phyloP scores from a whole-genome alignment of 139 green algal species.

The Auxenochlorella protothecoides region DNA sequence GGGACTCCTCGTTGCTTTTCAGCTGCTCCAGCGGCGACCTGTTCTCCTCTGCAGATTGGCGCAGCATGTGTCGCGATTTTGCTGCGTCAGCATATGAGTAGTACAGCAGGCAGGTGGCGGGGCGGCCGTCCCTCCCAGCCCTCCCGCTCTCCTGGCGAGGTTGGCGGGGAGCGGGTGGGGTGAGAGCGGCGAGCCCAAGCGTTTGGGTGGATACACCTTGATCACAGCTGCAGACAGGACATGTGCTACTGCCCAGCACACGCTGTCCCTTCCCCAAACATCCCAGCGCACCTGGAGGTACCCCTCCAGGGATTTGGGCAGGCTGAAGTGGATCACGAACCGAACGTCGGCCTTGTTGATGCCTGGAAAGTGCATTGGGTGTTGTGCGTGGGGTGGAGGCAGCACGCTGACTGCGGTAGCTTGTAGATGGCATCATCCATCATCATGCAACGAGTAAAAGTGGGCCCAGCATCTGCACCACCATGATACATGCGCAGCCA shows the following conservation, averaged over 20 bases:
- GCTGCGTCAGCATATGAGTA: constrained; percentile 54
- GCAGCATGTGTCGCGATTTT: constrained; percentile 62
- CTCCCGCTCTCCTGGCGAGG: constrained; percentile 62
- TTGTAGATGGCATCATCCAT: no score
- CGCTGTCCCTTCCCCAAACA: not conserved
- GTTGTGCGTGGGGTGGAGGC: no score
- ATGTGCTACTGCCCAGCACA: not conserved
- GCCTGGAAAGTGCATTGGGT: constrained; percentile 39
- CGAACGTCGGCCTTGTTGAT: constrained; percentile 68
- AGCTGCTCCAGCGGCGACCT: constrained; percentile 22
- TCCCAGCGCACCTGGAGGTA: constrained; percentile 50
- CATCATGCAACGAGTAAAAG: no score
- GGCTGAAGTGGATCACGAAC: constrained; percentile 85
- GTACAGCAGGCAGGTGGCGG: constrained; percentile 65
- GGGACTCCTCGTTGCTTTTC: constrained; percentile 60
- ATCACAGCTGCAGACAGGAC: not conserved
- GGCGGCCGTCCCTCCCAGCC: constrained; percentile 62
- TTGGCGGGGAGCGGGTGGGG: not conserved
- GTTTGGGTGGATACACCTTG: no score
- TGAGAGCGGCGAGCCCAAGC: not conserved
- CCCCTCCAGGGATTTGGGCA: constrained; percentile 84
- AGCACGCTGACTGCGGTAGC: no score
- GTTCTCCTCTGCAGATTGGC: constrained; percentile 51
- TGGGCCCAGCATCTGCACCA: no score
- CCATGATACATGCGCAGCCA: no score